Evolutionary conservation across 306 rosid genomes (phyloP), one percentile per base, ranked within the genome.

Genomic region (Senna tora): DNA sequence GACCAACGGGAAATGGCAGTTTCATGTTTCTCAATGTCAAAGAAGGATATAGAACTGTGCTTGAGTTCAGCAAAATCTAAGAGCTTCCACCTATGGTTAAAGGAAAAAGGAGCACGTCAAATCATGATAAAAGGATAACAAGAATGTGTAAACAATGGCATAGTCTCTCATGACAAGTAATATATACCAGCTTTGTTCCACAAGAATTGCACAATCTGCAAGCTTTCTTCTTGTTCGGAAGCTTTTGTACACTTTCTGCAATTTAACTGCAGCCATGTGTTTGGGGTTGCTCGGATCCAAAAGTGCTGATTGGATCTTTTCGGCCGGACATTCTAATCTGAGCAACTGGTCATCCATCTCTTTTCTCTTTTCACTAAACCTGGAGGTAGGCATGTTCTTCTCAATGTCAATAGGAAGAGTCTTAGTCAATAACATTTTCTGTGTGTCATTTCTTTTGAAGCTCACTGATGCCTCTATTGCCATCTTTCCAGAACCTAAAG

Each of bases 161-260:
- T 22, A 28, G 45, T 2, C 43, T 51, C 25, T 75, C 15, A 71
- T 25, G 57, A 45, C 17, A 51, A 58, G 9, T 41, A 73, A 82
- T 34, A 30, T 61, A 8, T 81, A 95, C 99, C 99, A 95, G 96
- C 99, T 92, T 70, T 95, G 97, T 79, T 95, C 99, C 66, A 95
- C 93, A 25, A 95, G 96, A 75, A 95, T 96, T 17, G 99, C 99
- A 78, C 99, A 95, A 82, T 95, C 99, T 63, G 99, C 99, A 12
- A 95, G 80, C 88, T 92, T 95, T 78, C 99, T 77, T 77, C 99
- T 87, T 0, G 97, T 95, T 2, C 99, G 93, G 54, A 95, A 95
- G 83, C 99, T 95, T 89, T 95, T 95, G 80, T 95, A 95, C 11
- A 95, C 99, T 80, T 95, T 95, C 83, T 95, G 99, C 81, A 95